A percentile compares a stretch with the other conserved stretches of the same genome.
Conservation (phyloP, 306 rosid genomes). For the Rosa rugosa region DNA sequence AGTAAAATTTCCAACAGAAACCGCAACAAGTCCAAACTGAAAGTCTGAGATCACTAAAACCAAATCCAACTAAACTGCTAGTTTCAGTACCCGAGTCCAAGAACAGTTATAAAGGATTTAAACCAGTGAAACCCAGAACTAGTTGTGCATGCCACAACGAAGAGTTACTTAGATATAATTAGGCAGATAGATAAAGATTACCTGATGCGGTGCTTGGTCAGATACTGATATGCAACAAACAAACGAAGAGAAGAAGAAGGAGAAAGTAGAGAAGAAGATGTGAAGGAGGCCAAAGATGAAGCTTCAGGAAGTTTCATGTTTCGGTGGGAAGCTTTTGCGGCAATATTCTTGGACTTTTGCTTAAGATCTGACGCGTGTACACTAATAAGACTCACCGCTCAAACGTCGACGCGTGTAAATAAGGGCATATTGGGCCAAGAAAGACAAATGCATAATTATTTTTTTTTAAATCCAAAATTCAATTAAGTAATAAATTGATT, state of each 20-base stretch:
- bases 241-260: neutral
- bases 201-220: neutral
- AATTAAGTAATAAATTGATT: too few species aligned
- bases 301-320: conserved; percentile 17
- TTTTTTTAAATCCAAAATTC: too few species aligned
- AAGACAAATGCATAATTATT: neutral
- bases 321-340: neutral
- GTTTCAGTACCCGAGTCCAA: neutral
- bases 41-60: neutral
- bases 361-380: neutral
- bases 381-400: neutral
- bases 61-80: neutral
- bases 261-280: neutral
- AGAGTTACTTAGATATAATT: neutral
- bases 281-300: neutral
- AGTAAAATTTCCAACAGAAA: neutral
- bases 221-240: neutral
- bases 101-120: neutral
- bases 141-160: neutral
- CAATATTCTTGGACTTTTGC: neutral
- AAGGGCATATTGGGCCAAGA: too few species aligned
- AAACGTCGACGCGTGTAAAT: neutral
- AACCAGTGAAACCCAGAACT: neutral
- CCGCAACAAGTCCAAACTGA: neutral
- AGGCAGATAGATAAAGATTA: neutral